Base-by-base conservation (phyloP, 2,329 filamentous ascomycete genomes). In the Neofusicoccum parvum region DNA sequence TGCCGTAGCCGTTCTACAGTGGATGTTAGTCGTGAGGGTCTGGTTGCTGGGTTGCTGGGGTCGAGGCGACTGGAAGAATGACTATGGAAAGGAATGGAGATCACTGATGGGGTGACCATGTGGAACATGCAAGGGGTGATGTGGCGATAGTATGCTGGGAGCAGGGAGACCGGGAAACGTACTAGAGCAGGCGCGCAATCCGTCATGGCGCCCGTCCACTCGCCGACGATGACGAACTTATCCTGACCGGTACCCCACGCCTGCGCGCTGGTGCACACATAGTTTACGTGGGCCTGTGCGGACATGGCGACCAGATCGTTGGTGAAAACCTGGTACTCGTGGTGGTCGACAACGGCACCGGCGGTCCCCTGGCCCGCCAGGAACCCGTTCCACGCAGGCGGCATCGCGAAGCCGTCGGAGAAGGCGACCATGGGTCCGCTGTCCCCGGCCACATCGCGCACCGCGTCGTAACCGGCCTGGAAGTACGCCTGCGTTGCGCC, bases 181-280 rank as follows among this genome's bases (percentile, higher is more conserved):
- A 62, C 59, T 15, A 84, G 78, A 48, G 78, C 79, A 32, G 74
- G 75, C 12, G 85, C 83, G 69, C 85, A 86, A 71, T 87, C 85
- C 3, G 88, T 90, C 82, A 90, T 84, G 12, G 88, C 88, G 32
- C 83, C 88, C 1, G 85, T 86, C 88, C 88, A 91, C 74, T 91
- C 89, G 48, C 89, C 89, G 6, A 89, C 84, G 64, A 90, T 79
- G 20, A 85, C 83, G 82, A 85, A 88, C 75, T 90, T 90, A 73
- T 90, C 87, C 3, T 81, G 79, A 34, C 81, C 79, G 10, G 45
- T 45, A 5, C 76, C 74, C 66, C 86, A 87, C 9, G 76, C 72
- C 2, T 75, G 72, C 2, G 81, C 82, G 68, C 84, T 83, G 62
- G 79, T 80, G 78, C 88, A 91, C 60, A 85, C 87, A 32, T 78